Conservation (phyloP, 2,329 filamentous ascomycete species). For the Xylariaceae sp. region DNA sequence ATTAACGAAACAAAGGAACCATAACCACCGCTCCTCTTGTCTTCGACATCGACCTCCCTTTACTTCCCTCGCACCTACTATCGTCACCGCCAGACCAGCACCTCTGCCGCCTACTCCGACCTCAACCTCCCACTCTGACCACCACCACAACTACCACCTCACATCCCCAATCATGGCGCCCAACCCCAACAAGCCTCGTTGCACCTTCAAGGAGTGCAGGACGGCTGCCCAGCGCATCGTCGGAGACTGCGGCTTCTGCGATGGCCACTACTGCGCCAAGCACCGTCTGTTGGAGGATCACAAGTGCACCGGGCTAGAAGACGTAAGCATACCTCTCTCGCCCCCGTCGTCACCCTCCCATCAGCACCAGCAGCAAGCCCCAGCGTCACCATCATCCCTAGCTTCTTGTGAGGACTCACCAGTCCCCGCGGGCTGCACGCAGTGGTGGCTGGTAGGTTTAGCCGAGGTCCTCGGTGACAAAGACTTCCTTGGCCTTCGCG, state of each 20-base stretch:
- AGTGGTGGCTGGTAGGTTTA: slow-evolving; percentile 41
- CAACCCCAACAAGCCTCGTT: slow-evolving; percentile 62
- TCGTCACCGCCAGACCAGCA: neutral
- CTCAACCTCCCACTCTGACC: neutral
- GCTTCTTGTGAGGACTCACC: too few species aligned
- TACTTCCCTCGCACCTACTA: neutral
- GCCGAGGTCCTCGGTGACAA: slow-evolving; percentile 27
- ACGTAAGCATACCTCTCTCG: slow-evolving; percentile 52
- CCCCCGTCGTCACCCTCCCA: neutral
- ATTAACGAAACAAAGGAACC: too few species aligned
- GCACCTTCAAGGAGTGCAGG: slow-evolving; percentile 85
- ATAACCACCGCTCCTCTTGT: too few species aligned
- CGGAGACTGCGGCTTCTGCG: slow-evolving; percentile 93
- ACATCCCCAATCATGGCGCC: neutral
- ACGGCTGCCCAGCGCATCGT: slow-evolving; percentile 87
- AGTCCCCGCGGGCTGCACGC: slow-evolving; percentile 4
- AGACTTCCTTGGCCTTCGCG: slow-evolving; percentile 7
- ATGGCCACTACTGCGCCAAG: slow-evolving; percentile 90
- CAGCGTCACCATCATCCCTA: neutral
- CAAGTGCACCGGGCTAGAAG: slow-evolving; percentile 86
- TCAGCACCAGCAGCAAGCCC: neutral
- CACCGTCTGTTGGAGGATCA: slow-evolving; percentile 93
- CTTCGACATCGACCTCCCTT: neutral
- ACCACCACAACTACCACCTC: neutral
- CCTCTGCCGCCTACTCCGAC: too few species aligned